Percentiles rank a stretch among this genome's conserved stretches.
Evolutionary conservation across 1,284 basidiomycete species (phyloP).

Genomic region (Phellopilus nigrolimitatus): DNA sequence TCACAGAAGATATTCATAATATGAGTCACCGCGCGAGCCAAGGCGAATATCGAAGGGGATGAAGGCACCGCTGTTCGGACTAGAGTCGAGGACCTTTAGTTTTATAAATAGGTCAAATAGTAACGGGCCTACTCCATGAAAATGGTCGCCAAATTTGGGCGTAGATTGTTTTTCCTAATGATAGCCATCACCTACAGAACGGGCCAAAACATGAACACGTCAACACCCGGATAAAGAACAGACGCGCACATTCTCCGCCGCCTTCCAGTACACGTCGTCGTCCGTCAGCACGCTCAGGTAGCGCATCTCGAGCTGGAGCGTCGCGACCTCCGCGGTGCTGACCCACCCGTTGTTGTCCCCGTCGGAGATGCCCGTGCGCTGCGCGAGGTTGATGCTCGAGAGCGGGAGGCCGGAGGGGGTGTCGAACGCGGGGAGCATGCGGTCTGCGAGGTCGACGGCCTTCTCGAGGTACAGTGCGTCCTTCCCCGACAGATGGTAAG

Average conservation of each 20-base stretch:
- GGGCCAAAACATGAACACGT: constrained; percentile 13
- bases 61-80: constrained; percentile 66
- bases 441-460: constrained; percentile 78
- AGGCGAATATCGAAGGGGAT: constrained; percentile 77
- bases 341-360: constrained; percentile 60
- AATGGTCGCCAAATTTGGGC: constrained; percentile 79
- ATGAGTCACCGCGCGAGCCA: constrained; percentile 91
- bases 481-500: constrained; percentile 66
- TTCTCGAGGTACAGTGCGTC: constrained; percentile 70
- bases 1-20: constrained; percentile 88
- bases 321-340: constrained; percentile 82
- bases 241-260: constrained; percentile 66
- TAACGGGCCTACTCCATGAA: constrained; percentile 63
- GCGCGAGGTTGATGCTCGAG: constrained; percentile 73
- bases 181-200: constrained; percentile 62
- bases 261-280: constrained; percentile 76
- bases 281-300: constrained; percentile 82
- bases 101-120: constrained; percentile 13
- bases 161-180: constrained; percentile 56
- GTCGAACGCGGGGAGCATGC: constrained; percentile 83
- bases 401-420: constrained; percentile 79
- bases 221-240: neutral
- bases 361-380: constrained; percentile 62
- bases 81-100: constrained; percentile 27
- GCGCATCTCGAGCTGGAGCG: constrained; percentile 85